Conservation (phyloP, 805 yeast species). For the Candida morakotiae region DNA sequence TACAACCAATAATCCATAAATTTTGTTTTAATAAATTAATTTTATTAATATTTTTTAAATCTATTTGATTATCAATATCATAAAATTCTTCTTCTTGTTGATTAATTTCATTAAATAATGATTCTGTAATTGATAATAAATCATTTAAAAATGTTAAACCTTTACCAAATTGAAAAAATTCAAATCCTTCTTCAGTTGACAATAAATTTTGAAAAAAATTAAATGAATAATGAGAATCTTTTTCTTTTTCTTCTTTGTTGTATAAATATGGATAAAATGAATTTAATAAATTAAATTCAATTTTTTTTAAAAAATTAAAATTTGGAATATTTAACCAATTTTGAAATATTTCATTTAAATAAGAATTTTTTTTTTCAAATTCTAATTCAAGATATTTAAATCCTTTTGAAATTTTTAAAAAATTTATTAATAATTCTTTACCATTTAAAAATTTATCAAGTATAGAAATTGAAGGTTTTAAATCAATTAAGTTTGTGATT, state of each 20-base stretch:
- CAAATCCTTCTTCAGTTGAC: conserved; percentile 76
- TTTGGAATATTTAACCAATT: conserved; percentile 55
- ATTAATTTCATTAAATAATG: conserved; percentile 5
- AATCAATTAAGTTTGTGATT: conserved; percentile 46
- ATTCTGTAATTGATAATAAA: conserved; percentile 19
- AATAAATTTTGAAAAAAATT: conserved; percentile 78
- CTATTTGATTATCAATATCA: conserved; percentile 14
- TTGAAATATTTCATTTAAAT: conserved; percentile 61
- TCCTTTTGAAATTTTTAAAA: conserved; percentile 66
- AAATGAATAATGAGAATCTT: conserved; percentile 52
- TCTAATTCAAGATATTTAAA: conserved; percentile 60
- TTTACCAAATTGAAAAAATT: conserved; percentile 40
- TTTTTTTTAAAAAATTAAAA: conserved; percentile 42
- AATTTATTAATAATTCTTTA: conserved; percentile 49
- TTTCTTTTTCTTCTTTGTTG: neutral
- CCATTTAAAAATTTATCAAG: conserved; percentile 26
- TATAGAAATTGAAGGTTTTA: conserved; percentile 51
- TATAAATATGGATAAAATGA: conserved; percentile 21
- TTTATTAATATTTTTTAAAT: conserved; percentile 33
- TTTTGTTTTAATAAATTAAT: conserved; percentile 55
- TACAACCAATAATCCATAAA: conserved; percentile 83
- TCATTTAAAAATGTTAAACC: conserved; percentile 44
- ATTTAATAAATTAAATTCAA: conserved; percentile 37
- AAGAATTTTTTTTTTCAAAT: too few species aligned
- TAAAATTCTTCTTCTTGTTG: conserved; percentile 16